Conservation (phyloP, 371 early-diverging fungal species). For the Rhizomucor miehei region DNA sequence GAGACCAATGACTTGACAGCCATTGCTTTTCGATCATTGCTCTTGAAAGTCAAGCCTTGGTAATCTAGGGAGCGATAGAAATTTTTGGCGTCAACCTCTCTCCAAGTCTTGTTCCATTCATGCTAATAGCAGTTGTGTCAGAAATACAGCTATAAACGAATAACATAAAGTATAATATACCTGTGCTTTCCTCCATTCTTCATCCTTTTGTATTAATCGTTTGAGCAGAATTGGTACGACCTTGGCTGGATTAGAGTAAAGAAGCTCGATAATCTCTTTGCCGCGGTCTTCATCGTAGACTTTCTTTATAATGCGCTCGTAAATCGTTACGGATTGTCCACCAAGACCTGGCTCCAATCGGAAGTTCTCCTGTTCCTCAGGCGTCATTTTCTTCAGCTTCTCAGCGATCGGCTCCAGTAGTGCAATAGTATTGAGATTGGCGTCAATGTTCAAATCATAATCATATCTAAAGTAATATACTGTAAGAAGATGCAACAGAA, state of each 20-base stretch:
- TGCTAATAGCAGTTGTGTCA: constrained; percentile 73
- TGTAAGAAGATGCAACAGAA: background rate
- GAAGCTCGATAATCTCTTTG: constrained; percentile 87
- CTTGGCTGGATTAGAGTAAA: constrained; percentile 87
- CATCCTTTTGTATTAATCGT: constrained; percentile 95
- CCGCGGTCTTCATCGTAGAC: constrained; percentile 89
- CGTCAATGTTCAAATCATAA: constrained; percentile 95
- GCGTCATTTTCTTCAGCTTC: constrained; percentile 69
- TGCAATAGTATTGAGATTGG: constrained; percentile 86
- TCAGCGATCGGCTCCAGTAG: constrained; percentile 84
- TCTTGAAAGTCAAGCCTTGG: constrained; percentile 87
- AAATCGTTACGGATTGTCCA: constrained; percentile 83
- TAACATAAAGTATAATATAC: too few species aligned
- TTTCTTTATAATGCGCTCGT: constrained; percentile 85
- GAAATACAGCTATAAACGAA: constrained; percentile 14
- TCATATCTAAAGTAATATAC: constrained; percentile 52
- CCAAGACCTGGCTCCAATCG: constrained; percentile 78
- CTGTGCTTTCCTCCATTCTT: constrained; percentile 81
- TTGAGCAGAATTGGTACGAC: constrained; percentile 95
- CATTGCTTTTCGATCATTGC: constrained; percentile 80
- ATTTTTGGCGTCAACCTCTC: constrained; percentile 90
- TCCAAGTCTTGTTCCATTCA: constrained; percentile 96
- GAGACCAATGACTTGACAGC: constrained; percentile 69
- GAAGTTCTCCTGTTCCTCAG: constrained; percentile 73
- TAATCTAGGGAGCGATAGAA: constrained; percentile 97